These are phyloP conservation scores for Phytophthora melonis DNA, from an alignment of 352 stramenopile genomes.

Conservation along the genomic window DNA sequence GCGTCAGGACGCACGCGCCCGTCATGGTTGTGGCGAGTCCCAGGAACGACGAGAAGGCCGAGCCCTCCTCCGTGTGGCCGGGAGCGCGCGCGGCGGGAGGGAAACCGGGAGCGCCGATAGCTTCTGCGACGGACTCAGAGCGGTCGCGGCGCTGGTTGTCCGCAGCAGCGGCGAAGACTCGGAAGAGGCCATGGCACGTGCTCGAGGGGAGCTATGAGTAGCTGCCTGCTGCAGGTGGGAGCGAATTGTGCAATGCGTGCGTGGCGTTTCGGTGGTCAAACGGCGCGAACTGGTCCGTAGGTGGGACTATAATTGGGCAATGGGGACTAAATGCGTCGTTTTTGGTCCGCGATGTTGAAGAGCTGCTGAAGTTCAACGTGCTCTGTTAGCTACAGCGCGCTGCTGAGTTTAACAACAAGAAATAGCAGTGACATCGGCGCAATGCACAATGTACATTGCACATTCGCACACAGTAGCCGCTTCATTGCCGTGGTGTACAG, in stretches of 20 bases:
- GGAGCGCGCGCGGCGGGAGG: slow-evolving; percentile 9
- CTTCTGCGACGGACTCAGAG: slow-evolving; percentile 34
- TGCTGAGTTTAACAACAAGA: too few relatives aligned
- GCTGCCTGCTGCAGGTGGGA: neutral
- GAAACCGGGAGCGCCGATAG: slow-evolving; percentile 1
- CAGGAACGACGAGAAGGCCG: slow-evolving; percentile 77
- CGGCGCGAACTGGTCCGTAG: slow-evolving; percentile 6
- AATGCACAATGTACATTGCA: too few relatives aligned
- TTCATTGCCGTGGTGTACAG: too few relatives aligned
- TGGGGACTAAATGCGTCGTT: too few relatives aligned
- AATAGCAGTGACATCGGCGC: too few relatives aligned
- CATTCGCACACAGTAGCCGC: too few relatives aligned
- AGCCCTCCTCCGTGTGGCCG: slow-evolving; percentile 58
- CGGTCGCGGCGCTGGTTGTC: slow-evolving; percentile 31
- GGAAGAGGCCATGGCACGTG: slow-evolving; percentile 28
- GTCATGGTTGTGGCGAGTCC: slow-evolving; percentile 88
- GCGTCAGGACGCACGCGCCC: slow-evolving; percentile 78
- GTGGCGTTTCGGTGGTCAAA: slow-evolving; percentile 16
- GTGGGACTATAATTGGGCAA: neutral
- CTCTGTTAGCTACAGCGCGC: too few relatives aligned
- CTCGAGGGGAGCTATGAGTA: neutral
- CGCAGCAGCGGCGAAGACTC: slow-evolving; percentile 51
- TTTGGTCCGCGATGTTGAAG: too few relatives aligned
- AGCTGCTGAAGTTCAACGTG: too few relatives aligned
- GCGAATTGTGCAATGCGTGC: slow-evolving; percentile 10